A percentile compares a stretch with the other conserved stretches of the same genome.
These are phyloP conservation scores for Porphyrellus cyaneotinctus DNA, from an alignment of 768 basidiomycete genomes.

Conservation along the genomic window DNA sequence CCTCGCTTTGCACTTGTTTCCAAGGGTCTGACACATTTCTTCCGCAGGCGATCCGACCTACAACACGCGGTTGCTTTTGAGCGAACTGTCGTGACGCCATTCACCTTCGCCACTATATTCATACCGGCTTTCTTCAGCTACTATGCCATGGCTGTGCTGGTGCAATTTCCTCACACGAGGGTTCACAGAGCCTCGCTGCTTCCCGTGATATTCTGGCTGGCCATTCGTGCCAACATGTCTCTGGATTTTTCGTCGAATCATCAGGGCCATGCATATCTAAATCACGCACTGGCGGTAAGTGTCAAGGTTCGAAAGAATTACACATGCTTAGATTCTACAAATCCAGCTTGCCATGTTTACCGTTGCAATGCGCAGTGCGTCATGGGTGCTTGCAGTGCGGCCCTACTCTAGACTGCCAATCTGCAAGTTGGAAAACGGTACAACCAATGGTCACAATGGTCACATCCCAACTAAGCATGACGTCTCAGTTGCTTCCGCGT, in stretches of 20 bases:
- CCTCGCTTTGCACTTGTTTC: not conserved
- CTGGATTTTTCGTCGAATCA: slow-evolving; percentile 23
- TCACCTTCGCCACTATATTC: slow-evolving; percentile 36
- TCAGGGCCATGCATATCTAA: slow-evolving; percentile 13
- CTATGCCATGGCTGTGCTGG: slow-evolving; percentile 51
- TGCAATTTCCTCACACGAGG: slow-evolving; percentile 44
- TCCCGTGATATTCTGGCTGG: slow-evolving; percentile 43
- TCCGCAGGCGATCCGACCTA: slow-evolving; percentile 7
- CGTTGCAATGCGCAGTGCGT: slow-evolving; percentile 21
- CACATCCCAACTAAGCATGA: not conserved
- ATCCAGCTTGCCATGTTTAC: slow-evolving; percentile 23
- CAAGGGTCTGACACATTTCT: not conserved
- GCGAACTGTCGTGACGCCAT: slow-evolving; percentile 15
- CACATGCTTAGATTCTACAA: not conserved
- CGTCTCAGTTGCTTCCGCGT: slow-evolving; percentile 7
- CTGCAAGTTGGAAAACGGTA: not conserved
- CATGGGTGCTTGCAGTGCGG: slow-evolving; percentile 17
- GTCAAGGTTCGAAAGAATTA: too few species aligned
- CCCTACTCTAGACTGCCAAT: slow-evolving; percentile 15
- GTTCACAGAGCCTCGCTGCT: slow-evolving; percentile 44
- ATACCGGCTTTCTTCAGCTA: slow-evolving; percentile 43
- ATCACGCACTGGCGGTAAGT: slow-evolving; percentile 24
- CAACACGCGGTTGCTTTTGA: slow-evolving; percentile 14
- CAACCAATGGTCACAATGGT: not conserved
- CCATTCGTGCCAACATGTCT: slow-evolving; percentile 37